Evolutionary conservation across 176 grass and related monocot genomes (phyloP).

Genomic region (Aegilops sharonensis): DNA sequence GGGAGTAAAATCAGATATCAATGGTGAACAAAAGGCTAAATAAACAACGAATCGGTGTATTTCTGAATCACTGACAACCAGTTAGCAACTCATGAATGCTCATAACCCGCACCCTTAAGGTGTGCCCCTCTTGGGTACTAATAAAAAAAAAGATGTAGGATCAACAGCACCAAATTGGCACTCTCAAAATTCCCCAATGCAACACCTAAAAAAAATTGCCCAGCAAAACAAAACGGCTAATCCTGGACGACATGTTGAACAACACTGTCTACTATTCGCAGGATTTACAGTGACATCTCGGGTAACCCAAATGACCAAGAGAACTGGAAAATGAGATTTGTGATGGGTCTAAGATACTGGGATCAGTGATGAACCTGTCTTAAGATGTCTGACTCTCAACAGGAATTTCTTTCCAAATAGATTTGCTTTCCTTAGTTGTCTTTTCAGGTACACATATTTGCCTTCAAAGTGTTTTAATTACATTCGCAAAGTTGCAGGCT

Average conservation of each 20-base stretch:
- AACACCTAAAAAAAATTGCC: neutral
- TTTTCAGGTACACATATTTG: constrained; percentile 46
- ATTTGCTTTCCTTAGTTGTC: constrained; percentile 32
- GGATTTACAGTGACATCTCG: constrained; percentile 27
- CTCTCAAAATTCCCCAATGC: neutral
- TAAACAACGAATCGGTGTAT: neutral
- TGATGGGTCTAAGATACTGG: constrained; percentile 54
- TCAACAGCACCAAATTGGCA: neutral
- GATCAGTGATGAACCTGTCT: constrained; percentile 21
- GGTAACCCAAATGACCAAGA: constrained; percentile 43
- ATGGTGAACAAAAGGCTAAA: neutral
- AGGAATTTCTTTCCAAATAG: constrained; percentile 37
- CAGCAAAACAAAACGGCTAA: no score
- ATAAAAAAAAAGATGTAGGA: no score
- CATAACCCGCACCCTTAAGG: neutral
- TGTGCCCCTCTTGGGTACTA: no score
- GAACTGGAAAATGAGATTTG: constrained; percentile 35
- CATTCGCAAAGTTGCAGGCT: constrained; percentile 30
- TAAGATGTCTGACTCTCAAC: constrained; percentile 46
- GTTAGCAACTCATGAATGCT: neutral
- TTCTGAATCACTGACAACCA: neutral
- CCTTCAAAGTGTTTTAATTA: constrained; percentile 38
- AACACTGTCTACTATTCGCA: no score
- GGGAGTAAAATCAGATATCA: constrained; percentile 2
- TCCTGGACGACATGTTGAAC: no score